Evolutionary conservation across 148 eudicot genomes (phyloP).

Genomic region (Chenopodium quinoa): DNA sequence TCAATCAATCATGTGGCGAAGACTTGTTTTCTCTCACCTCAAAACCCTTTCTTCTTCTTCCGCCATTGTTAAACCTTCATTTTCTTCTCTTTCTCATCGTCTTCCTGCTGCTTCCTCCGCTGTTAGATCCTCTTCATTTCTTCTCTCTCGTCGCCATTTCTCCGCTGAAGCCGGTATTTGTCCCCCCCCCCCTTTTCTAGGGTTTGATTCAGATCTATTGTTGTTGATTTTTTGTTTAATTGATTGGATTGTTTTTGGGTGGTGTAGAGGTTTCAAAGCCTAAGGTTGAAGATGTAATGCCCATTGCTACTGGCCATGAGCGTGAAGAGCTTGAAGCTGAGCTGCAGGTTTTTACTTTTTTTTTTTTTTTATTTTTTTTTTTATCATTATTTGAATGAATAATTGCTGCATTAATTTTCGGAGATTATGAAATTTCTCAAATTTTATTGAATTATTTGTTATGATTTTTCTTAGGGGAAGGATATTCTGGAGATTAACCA

Average conservation of each 20-base stretch:
- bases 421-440: background rate
- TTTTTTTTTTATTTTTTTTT: no score
- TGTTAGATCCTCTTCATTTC: slow-evolving; percentile 13
- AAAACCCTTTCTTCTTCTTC: slow-evolving; percentile 42
- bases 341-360: slow-evolving; percentile 26
- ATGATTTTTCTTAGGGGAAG: slow-evolving; percentile 53
- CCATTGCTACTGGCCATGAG: slow-evolving; percentile 56
- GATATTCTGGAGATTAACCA: slow-evolving; percentile 62
- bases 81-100: slow-evolving; percentile 15
- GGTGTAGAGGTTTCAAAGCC: slow-evolving; percentile 31
- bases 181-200: background rate
- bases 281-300: slow-evolving; percentile 44
- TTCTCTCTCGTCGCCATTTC: slow-evolving; percentile 48
- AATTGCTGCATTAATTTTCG: background rate
- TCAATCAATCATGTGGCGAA: slow-evolving; percentile 50
- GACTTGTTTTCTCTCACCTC: slow-evolving; percentile 42
- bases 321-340: slow-evolving; percentile 52
- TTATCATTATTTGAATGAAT: background rate
- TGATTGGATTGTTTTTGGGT: background rate
- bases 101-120: slow-evolving; percentile 21
- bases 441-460: background rate
- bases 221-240: background rate
- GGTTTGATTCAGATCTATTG: background rate
- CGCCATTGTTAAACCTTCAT: slow-evolving; percentile 20
- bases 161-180: slow-evolving; percentile 43